These are phyloP conservation scores for Sclerotinia subarctica DNA, from an alignment of 2,329 filamentous ascomycete genomes.

Conservation along the genomic window DNA sequence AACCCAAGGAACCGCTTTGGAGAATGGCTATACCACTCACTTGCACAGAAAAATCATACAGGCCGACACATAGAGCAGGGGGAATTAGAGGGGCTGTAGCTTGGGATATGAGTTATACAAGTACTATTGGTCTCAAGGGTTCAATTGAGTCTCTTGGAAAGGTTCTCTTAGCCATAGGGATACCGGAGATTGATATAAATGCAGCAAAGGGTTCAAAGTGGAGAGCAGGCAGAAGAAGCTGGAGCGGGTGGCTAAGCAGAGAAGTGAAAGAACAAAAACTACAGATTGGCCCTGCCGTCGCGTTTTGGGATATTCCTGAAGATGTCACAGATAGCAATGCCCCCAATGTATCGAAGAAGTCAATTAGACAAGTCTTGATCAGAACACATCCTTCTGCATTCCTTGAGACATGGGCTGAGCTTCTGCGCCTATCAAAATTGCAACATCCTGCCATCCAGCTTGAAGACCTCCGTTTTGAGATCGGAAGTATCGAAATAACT, in stretches of 20 bases:
- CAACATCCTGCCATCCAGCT: constrained; percentile 60
- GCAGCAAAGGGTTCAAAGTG: constrained; percentile 65
- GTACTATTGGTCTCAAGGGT: constrained; percentile 77
- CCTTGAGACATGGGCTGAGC: constrained; percentile 59
- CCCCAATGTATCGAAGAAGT: constrained; percentile 40
- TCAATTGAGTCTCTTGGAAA: constrained; percentile 59
- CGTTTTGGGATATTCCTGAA: constrained; percentile 64
- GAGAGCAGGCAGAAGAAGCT: constrained; percentile 58
- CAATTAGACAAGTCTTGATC: constrained; percentile 55
- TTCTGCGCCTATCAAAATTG: constrained; percentile 56
- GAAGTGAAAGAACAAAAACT: constrained; percentile 51
- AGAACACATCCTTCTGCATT: constrained; percentile 82
- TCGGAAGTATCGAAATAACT: constrained; percentile 67
- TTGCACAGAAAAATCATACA: constrained; percentile 85
- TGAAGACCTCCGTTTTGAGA: constrained; percentile 67
- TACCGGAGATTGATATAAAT: constrained; percentile 60
- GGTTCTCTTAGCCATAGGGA: constrained; percentile 63
- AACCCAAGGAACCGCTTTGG: constrained; percentile 78
- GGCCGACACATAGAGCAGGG: constrained; percentile 78
- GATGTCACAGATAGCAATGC: constrained; percentile 26
- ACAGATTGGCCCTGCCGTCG: constrained; percentile 67
- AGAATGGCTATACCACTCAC: constrained; percentile 81
- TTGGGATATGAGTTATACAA: constrained; percentile 95
- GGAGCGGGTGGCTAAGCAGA: constrained; percentile 56
- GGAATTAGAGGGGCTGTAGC: constrained; percentile 73